Evolutionary conservation across 192 early-diverging fungal genomes (phyloP).

Genomic region (Mortierella antarctica): DNA sequence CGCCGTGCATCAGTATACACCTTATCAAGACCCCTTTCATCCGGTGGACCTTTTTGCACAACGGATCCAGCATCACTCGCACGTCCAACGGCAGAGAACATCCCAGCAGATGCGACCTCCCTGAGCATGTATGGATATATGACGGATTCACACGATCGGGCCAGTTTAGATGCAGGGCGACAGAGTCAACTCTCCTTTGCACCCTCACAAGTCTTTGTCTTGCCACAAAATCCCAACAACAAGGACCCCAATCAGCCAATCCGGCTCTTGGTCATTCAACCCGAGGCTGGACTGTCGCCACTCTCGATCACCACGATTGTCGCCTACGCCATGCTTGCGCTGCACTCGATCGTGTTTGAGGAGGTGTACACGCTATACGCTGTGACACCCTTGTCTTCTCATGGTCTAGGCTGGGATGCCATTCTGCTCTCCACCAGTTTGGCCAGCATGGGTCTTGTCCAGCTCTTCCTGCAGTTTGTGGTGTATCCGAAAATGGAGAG

Average conservation of each 20-base stretch:
- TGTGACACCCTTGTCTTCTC: slow-evolving; percentile 46
- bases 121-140: slow-evolving; percentile 22
- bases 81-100: not conserved
- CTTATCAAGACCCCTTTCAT: slow-evolving; percentile 13
- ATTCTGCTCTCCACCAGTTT: slow-evolving; percentile 56
- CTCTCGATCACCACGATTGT: slow-evolving; percentile 35
- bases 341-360: slow-evolving; percentile 64
- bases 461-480: slow-evolving; percentile 57
- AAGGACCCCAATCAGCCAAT: slow-evolving; percentile 36
- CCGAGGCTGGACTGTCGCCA: slow-evolving; percentile 21
- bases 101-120: slow-evolving; percentile 20
- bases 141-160: not conserved
- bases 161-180: not conserved
- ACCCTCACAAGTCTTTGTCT: slow-evolving; percentile 37
- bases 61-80: not conserved
- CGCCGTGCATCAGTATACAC: not conserved
- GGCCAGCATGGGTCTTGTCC: slow-evolving; percentile 54
- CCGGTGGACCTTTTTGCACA: slow-evolving; percentile 3
- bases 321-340: slow-evolving; percentile 48
- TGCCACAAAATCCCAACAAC: slow-evolving; percentile 27
- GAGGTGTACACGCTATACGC: slow-evolving; percentile 60
- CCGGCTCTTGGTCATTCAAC: slow-evolving; percentile 22
- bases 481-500: slow-evolving; percentile 56
- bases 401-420: slow-evolving; percentile 59
- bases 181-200: slow-evolving; percentile 28